A percentile compares a stretch with the other conserved stretches of the same genome.
Evolutionary conservation across 331 rosid genomes (phyloP).

Genomic region (Quercus phellos): DNA sequence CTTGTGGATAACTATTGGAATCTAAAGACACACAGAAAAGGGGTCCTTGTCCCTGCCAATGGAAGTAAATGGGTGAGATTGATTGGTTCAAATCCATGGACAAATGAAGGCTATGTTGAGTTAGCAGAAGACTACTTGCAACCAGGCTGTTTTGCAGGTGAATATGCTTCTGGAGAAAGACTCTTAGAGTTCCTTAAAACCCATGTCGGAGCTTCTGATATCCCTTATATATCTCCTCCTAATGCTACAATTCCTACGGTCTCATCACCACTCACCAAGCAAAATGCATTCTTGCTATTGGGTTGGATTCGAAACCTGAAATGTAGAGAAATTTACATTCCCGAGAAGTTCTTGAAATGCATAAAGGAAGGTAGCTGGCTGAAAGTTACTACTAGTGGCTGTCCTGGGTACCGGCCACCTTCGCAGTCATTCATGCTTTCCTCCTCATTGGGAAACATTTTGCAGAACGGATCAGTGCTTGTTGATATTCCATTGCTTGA

Average conservation of each 20-base stretch:
- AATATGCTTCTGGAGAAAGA: neutral
- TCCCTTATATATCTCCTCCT: conserved; percentile 58
- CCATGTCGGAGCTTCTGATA: conserved; percentile 49
- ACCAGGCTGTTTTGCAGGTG: conserved; percentile 27
- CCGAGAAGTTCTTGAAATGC: conserved; percentile 44
- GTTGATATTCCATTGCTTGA: conserved; percentile 73
- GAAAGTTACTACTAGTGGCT: conserved; percentile 36
- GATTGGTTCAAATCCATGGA: conserved; percentile 66
- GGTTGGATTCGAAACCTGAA: conserved; percentile 52
- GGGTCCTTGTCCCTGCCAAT: conserved; percentile 59
- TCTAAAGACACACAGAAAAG: neutral
- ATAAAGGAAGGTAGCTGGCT: conserved; percentile 68
- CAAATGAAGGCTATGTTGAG: conserved; percentile 40
- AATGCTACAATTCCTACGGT: conserved; percentile 38
- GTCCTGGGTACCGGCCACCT: conserved; percentile 40
- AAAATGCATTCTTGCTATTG: conserved; percentile 58
- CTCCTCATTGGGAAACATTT: conserved; percentile 33
- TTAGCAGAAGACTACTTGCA: conserved; percentile 45
- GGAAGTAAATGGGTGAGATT: conserved; percentile 66
- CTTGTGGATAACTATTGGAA: conserved; percentile 27
- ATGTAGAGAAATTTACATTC: neutral
- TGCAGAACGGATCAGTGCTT: conserved; percentile 49
- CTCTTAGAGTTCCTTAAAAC: conserved; percentile 38
- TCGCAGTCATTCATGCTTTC: conserved; percentile 46
- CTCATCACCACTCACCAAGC: conserved; percentile 43